These are phyloP conservation scores for Eremomyces bilateralis DNA, from an alignment of 495 filamentous ascomycete genomes.

Conservation along the genomic window DNA sequence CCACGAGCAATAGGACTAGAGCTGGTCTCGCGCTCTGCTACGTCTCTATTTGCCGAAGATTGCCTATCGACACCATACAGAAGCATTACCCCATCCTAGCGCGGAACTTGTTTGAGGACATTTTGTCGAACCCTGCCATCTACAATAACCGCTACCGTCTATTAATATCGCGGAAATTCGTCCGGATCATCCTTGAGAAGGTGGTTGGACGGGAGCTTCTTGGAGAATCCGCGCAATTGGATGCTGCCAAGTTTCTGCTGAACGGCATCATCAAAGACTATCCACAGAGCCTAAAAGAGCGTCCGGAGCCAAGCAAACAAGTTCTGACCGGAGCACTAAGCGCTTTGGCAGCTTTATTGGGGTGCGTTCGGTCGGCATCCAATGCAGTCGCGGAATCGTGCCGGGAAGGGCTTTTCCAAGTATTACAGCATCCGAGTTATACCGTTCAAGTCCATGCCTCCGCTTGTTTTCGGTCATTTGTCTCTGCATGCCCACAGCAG, in stretches of 20 bases:
- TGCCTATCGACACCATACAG: constrained; percentile 61
- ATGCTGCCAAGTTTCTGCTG: constrained; percentile 59
- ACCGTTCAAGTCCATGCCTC: constrained; percentile 82
- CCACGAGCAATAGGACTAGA: constrained; percentile 58
- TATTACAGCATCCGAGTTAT: constrained; percentile 86
- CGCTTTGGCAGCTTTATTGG: constrained; percentile 57
- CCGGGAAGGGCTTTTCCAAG: constrained; percentile 73
- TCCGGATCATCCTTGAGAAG: constrained; percentile 64
- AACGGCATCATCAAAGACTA: constrained; percentile 88
- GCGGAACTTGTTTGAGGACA: constrained; percentile 56
- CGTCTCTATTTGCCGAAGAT: constrained; percentile 46
- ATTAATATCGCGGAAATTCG: constrained; percentile 64
- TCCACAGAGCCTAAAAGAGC: constrained; percentile 78
- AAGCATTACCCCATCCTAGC: constrained; percentile 58
- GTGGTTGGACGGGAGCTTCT: constrained; percentile 64
- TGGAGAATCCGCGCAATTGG: constrained; percentile 67
- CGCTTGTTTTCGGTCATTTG: constrained; percentile 64
- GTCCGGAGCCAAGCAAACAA: constrained; percentile 75
- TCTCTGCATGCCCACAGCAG: constrained; percentile 77
- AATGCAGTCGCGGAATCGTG: constrained; percentile 54
- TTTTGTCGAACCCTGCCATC: constrained; percentile 56
- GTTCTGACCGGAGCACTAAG: constrained; percentile 59
- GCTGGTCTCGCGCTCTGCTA: constrained; percentile 79
- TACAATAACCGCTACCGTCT: constrained; percentile 73
- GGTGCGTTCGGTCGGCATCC: constrained; percentile 60